Percentiles rank a stretch among this genome's conserved stretches.
phyloP scores from a whole-genome alignment of 1,284 basidiomycete genomes.

The Cryptococcus hybrid region DNA sequence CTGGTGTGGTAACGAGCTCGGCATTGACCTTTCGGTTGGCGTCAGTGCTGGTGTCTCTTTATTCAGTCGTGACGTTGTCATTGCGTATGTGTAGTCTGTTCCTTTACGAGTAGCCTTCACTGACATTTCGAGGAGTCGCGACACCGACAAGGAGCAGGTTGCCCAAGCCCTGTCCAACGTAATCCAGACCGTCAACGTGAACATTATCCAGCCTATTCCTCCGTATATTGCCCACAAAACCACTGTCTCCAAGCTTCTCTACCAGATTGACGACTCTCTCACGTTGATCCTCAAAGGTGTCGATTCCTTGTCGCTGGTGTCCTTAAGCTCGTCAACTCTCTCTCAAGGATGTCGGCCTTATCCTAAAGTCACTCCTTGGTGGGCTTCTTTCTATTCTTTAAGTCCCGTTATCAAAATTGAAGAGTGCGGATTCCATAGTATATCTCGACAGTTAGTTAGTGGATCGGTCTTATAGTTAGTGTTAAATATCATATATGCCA shows the following conservation, averaged over 20 bases:
- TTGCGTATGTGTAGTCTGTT: background rate
- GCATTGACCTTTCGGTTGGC: slow-evolving; percentile 9
- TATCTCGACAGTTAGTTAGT: too few species aligned
- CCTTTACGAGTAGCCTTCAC: too few species aligned
- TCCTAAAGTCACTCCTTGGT: background rate
- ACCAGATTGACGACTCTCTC: background rate
- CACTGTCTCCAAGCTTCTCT: background rate
- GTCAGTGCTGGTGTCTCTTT: slow-evolving; percentile 9
- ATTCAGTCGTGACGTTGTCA: background rate
- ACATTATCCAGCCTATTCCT: background rate
- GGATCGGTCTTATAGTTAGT: too few species aligned
- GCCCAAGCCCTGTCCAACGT: background rate
- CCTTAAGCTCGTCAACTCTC: background rate
- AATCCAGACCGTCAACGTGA: background rate
- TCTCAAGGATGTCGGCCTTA: slow-evolving; percentile 59
- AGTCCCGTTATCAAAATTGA: too few species aligned
- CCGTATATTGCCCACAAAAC: background rate
- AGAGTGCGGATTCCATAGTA: too few species aligned
- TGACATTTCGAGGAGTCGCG: background rate
- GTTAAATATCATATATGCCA: too few species aligned
- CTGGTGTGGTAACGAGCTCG: slow-evolving; percentile 11
- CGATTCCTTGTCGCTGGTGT: background rate
- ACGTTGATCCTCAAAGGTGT: background rate
- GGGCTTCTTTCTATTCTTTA: background rate
- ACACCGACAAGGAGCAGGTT: background rate